phyloP scores from a whole-genome alignment of 305 asterid species.

The Fraxinus nigra region DNA sequence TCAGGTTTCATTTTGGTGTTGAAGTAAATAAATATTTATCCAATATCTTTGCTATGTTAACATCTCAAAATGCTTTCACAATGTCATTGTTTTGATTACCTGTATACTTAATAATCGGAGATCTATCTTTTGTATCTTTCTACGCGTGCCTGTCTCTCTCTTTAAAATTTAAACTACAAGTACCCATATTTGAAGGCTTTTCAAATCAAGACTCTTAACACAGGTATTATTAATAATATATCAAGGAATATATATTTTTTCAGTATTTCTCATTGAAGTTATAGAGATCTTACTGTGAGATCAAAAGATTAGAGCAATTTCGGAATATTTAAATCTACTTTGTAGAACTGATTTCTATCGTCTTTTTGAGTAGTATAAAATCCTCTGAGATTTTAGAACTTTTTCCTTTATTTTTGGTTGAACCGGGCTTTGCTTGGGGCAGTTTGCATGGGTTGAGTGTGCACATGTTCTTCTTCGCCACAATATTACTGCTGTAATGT shows the following conservation, averaged over 20 bases:
- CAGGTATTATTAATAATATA: no score
- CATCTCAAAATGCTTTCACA: neutral
- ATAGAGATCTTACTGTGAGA: neutral
- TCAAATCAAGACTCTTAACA: neutral
- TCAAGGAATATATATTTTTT: neutral
- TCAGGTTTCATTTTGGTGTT: neutral
- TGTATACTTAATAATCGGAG: neutral
- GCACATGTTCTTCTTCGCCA: neutral
- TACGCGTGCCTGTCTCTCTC: neutral
- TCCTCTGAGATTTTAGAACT: neutral
- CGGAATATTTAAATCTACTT: neutral
- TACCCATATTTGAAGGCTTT: neutral
- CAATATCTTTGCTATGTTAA: neutral
- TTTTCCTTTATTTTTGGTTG: neutral
- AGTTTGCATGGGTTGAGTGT: neutral
- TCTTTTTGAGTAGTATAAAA: neutral
- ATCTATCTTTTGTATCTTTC: neutral
- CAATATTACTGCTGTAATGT: neutral
- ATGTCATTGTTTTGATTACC: neutral
- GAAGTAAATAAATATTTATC: neutral
- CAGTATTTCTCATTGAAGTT: neutral
- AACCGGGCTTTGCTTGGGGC: neutral
- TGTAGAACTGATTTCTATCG: neutral
- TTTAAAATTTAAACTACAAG: neutral
- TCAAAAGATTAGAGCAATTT: neutral